Evolutionary conservation across 257 asterid genomes (phyloP).

Genomic region (Capsicum rhomboideum): DNA sequence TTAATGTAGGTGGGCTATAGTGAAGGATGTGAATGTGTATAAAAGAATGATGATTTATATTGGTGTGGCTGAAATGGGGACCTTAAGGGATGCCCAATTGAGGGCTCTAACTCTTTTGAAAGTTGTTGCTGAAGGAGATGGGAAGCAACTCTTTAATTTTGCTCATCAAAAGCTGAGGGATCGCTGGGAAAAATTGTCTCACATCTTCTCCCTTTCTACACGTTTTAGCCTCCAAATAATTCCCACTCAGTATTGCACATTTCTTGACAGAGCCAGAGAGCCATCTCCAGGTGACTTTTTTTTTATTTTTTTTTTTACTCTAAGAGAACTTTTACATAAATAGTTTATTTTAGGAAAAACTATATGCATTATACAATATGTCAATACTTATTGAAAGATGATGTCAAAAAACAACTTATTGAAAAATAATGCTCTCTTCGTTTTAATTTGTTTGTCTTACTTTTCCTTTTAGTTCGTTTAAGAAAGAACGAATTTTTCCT

Average conservation of each 20-base stretch:
- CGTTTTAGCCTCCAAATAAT: constrained; percentile 46
- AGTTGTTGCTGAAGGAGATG: constrained; percentile 27
- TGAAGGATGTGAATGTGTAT: constrained; percentile 45
- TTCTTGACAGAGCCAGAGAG: constrained; percentile 34
- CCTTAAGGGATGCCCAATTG: constrained; percentile 51
- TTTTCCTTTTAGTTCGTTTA: too few relatives aligned
- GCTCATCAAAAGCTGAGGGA: constrained; percentile 36
- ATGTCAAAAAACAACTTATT: too few relatives aligned
- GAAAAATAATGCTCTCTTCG: too few relatives aligned
- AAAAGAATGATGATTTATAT: constrained; percentile 27
- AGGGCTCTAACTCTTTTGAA: constrained; percentile 53
- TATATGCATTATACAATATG: too few relatives aligned
- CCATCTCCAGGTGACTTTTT: constrained; percentile 68
- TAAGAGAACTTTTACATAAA: background rate
- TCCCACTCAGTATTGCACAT: constrained; percentile 47
- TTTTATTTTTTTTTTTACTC: too few relatives aligned
- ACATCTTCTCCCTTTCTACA: constrained; percentile 28
- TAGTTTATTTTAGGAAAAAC: too few relatives aligned
- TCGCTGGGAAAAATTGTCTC: constrained; percentile 48
- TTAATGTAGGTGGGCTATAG: constrained; percentile 57
- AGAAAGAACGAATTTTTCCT: too few relatives aligned
- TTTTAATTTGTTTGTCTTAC: too few relatives aligned
- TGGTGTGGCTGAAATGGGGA: constrained; percentile 25
- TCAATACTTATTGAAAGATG: too few relatives aligned
- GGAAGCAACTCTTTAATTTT: constrained; percentile 28